Evolutionary conservation across 1,284 basidiomycete species (phyloP), one percentile per base, ranked within the genome.

Genomic region (Cryptococcus depauperatus): DNA sequence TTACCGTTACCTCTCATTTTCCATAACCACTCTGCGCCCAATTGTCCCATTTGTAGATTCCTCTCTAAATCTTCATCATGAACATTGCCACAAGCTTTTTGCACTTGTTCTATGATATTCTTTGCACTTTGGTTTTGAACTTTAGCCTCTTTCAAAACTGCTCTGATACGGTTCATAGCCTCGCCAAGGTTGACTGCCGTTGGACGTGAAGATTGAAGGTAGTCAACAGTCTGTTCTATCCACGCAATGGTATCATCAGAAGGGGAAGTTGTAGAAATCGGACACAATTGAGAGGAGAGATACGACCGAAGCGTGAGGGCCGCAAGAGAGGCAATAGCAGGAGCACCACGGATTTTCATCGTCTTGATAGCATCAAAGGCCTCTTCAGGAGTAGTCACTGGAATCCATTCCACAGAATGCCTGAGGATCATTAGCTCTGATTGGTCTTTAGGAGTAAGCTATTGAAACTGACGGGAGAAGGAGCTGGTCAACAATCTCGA

Each of bases 281-380:
- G 52, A 1, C 41, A 46, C 4, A 50, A 38, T 3, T 54, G 40
- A 4, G 57, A 53, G 16, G 49, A 48, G 37, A 69, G 58, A 55
- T 84, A 73, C 8, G 79, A 77, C 1, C 84, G 79, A 42, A 95
- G 72, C 0, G 84, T 78, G 7, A 95, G 78, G 0, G 88, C 80
- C 5, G 89, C 89, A 11, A 93, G 79, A 1, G 88, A 88, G 0
- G 84, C 90, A 44, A 95, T 92, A n/a, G 90, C 90, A 0, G 90
- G 90, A 8, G 90, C 90, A 6, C 90, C 90, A 41, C 90, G 80
- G 57, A 90, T 90, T 81, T 86, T 40, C 90, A 95, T 93, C 11
- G 82, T 76, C 72, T 87, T 90, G 72, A 93, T 93, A 6, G 88
- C 89, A 62, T 87, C 84, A 68, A 85, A 83, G 0, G 89, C 89